Evolutionary conservation across 805 yeast species (phyloP).

Genomic region (Saturnispora sekii): DNA sequence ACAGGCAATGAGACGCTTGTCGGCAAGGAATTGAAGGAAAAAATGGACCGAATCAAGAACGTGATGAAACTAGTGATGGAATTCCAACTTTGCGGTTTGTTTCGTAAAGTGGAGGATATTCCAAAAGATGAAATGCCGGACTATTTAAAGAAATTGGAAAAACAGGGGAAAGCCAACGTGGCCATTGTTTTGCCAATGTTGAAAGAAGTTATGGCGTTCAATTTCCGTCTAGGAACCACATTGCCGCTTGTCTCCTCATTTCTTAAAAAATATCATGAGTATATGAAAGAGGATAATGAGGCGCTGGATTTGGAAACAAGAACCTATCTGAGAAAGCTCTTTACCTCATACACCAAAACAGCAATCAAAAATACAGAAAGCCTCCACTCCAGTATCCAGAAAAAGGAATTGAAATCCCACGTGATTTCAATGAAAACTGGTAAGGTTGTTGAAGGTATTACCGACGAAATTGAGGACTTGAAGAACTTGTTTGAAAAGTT

Average conservation of each 20-base stretch:
- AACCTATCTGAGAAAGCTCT: constrained; percentile 26
- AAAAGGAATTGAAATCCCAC: constrained; percentile 32
- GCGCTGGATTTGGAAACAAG: constrained; percentile 6
- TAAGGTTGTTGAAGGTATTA: constrained; percentile 32
- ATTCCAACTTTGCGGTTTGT: constrained; percentile 46
- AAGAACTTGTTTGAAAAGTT: constrained; percentile 33
- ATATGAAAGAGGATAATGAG: constrained; percentile 25
- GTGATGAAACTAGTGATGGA: constrained; percentile 48
- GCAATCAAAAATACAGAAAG: constrained; percentile 29
- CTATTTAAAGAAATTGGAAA: constrained; percentile 29
- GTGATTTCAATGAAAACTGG: constrained; percentile 63
- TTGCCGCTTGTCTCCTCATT: constrained; percentile 37
- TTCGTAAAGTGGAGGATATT: constrained; percentile 36
- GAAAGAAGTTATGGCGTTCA: constrained; percentile 34
- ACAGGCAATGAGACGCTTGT: constrained; percentile 24
- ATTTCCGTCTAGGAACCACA: constrained; percentile 21
- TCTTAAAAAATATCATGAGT: constrained; percentile 35
- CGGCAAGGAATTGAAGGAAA: constrained; percentile 36
- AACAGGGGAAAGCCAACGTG: constrained; percentile 21
- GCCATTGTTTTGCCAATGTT: constrained; percentile 30
- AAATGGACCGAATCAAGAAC: constrained; percentile 34
- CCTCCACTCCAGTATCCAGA: constrained; percentile 29
- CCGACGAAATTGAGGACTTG: constrained; percentile 20
- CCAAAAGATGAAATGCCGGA: constrained; percentile 34
- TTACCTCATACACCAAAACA: constrained; percentile 35